Base-by-base conservation (phyloP, 352 stramenopile species). In the Phytophthora macrochlamydospora region DNA sequence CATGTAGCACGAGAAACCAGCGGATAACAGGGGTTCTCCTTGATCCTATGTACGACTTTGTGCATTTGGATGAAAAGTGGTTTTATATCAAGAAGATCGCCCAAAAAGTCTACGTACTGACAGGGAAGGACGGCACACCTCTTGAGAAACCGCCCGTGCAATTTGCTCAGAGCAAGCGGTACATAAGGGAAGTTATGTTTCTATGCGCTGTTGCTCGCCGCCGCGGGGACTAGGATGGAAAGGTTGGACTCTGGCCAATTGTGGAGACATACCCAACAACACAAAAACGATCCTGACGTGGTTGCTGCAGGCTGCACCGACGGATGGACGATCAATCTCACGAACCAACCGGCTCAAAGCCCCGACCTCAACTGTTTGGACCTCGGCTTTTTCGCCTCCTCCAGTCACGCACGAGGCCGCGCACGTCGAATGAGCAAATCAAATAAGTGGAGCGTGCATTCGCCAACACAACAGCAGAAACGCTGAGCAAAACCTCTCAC, bases 241-340 rank as follows among this genome's bases (percentile, higher is more conserved):
- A 59, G 28, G 14, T 59, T 8, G 52, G 40, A 8, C 11, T 59
- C 2, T 59, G 52, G 52, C 38, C 37, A 2, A 40, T 51, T 18
- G 48, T 13, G 13, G 50, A 56, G 32, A 45, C 46, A 2, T 51
- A 59, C 40, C 0, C 18, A n/a, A n/a, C 32, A 18, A 14, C 52
- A 1, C 13, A 59, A 9, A 11, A 24, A 44, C n/a, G 69, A 74
- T 35, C 9, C 30, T 8, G 56, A 66, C 11, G 38, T 74, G 8
- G 14, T 69, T 4, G 33, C 11, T 7, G 69, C 48, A 6, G 57
- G 58, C 1, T 14, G 30, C 3, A 18, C 43, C 8, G 57, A 54
- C n/a, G 58, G 62, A 13, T 78, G 70, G 60, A 38, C 62, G 9
- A 74, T 78, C 7, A 37, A 44, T 13, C 8, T 76, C 9, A 7